Evolutionary conservation across 345 rosid species (phyloP), one percentile per base, ranked within the genome.

Genomic region (Ceriops zippeliana): DNA sequence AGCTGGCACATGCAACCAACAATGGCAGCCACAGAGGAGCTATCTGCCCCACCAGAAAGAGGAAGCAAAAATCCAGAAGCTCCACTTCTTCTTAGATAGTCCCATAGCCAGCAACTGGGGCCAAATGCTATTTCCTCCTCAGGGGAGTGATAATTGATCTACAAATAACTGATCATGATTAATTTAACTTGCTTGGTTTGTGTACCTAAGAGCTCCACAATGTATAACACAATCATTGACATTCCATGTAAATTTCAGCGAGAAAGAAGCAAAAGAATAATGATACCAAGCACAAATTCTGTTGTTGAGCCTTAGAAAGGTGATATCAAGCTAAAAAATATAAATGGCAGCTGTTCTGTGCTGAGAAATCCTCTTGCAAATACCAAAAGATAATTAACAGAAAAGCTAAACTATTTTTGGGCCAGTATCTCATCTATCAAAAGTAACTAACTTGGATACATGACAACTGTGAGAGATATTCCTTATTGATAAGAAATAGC

Each of bases 1-100:
- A 95, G 93, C 75, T 95, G 98, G 78, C 99, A 92, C 99, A 95
- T 95, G 86, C 93, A 87, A 60, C 99, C 99, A 82, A 95, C 99
- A 58, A 95, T 91, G 62, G 99, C 98, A 74, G 98, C 99, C 35
- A 92, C 99, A 38, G 92, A 83, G 52, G 99, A 95, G 82, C 99
- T 92, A 69, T 92, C 96, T 66, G 96, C 98, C 17, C 93, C 96
- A 37, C 99, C 99, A 79, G 99, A 95, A 65, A 92, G 96, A 15
- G 99, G 98, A 76, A 95, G 97, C 85, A 95, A 80, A 83, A 91
- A 95, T 28, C 99, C 99, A 52, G 97, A 91, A 71, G 99, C 97
- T 58, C 93, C 96, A 73, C 97, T 95, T 89, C 98, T 85, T 84
- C 99, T 84, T 80, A 95, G 75, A 71, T 95, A 90, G 81, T 95